These are phyloP conservation scores for Eucalyptus lansdowneana DNA, from an alignment of 345 rosid genomes.

Conservation along the genomic window DNA sequence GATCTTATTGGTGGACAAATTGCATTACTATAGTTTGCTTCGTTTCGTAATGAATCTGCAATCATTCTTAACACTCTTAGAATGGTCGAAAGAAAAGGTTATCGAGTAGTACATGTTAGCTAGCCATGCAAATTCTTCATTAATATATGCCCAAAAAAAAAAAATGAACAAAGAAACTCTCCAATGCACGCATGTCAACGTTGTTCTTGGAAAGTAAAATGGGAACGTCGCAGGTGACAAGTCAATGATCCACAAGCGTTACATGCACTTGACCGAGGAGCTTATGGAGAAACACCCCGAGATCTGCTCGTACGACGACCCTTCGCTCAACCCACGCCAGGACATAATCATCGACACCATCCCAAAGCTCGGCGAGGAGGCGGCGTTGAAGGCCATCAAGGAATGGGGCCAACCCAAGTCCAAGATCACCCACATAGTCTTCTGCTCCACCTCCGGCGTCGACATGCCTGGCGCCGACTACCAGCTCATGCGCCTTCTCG, in stretches of 20 bases:
- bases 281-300: not conserved
- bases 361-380: not conserved
- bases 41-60: not conserved
- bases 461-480: slow-evolving; percentile 1
- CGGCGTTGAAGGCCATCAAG: not conserved
- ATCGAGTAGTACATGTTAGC: not conserved
- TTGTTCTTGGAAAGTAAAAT: not conserved
- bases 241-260: not conserved
- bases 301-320: not conserved
- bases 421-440: not conserved
- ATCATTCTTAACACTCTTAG: not conserved
- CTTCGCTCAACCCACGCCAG: not conserved
- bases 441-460: not conserved
- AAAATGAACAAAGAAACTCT: not conserved
- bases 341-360: not conserved
- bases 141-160: not conserved
- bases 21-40: not conserved
- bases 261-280: not conserved
- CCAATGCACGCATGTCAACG: not conserved
- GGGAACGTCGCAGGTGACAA: not conserved
- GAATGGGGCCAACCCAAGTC: slow-evolving; percentile 2
- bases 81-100: not conserved
- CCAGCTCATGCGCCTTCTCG: not conserved
- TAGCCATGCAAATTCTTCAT: not conserved
- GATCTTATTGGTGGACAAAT: not conserved